Evolutionary conservation across 176 grass and related monocot species (phyloP).

Genomic region (Musa itinerans): DNA sequence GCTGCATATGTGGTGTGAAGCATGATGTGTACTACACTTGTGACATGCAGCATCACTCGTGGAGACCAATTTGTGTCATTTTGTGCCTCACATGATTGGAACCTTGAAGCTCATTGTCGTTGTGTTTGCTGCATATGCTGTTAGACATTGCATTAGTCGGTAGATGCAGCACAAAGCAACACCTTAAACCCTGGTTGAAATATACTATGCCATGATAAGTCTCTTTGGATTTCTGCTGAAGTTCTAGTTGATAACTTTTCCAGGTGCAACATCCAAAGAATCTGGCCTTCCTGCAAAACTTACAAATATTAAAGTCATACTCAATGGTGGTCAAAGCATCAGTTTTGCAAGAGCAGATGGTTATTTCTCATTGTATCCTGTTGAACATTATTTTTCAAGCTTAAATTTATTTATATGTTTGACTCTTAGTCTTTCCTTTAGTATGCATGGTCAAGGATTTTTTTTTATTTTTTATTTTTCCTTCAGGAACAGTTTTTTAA

Average conservation of each 20-base stretch:
- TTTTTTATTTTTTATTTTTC: background rate
- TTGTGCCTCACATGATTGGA: background rate
- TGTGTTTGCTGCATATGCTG: background rate
- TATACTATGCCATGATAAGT: background rate
- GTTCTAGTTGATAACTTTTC: background rate
- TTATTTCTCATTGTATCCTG: conserved; percentile 99
- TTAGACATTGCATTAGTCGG: background rate
- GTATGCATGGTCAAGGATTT: background rate
- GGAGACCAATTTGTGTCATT: background rate
- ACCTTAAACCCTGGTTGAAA: background rate
- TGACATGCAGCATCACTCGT: background rate
- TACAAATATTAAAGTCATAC: conserved; percentile 71
- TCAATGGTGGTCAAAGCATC: conserved; percentile 91
- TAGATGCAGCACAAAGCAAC: background rate
- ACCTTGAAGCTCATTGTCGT: background rate
- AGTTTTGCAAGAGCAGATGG: conserved; percentile 76
- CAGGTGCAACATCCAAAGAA: conserved; percentile 27
- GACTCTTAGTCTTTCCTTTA: background rate
- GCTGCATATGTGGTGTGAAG: background rate
- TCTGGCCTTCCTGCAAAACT: conserved; percentile 65
- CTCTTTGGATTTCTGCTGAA: background rate
- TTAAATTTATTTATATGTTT: background rate
- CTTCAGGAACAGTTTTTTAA: too few relatives aligned
- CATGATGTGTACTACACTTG: background rate
- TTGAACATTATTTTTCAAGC: background rate